phyloP scores from a whole-genome alignment of 2,329 filamentous ascomycete species.

The Didymella sp. region DNA sequence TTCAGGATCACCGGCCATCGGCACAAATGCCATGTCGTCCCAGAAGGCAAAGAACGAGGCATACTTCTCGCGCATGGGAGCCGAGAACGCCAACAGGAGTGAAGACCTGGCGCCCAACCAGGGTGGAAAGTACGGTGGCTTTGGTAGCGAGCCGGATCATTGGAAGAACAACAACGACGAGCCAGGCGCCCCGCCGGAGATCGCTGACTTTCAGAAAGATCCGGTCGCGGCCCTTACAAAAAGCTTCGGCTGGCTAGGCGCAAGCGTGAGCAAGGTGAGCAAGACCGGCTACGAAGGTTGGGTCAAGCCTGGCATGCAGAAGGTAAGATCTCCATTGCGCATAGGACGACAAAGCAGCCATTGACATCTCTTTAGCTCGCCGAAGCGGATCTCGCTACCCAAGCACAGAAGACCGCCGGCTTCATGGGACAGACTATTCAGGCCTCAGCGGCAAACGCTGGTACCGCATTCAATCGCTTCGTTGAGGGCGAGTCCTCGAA shows the following conservation, averaged over 20 bases:
- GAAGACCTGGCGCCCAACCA: conserved; percentile 82
- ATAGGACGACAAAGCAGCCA: background rate
- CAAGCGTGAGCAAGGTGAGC: conserved; percentile 85
- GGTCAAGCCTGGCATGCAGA: conserved; percentile 89
- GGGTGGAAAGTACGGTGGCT: conserved; percentile 90
- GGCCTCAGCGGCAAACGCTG: conserved; percentile 73
- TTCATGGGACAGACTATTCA: conserved; percentile 67
- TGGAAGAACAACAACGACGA: conserved; percentile 50
- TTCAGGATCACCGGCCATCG: conserved; percentile 48
- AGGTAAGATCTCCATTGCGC: conserved; percentile 59
- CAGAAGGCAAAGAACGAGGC: conserved; percentile 76
- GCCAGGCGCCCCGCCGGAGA: conserved; percentile 63
- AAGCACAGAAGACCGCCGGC: conserved; percentile 66
- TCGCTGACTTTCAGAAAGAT: conserved; percentile 92
- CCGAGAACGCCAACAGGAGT: conserved; percentile 78
- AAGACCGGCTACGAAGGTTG: conserved; percentile 90
- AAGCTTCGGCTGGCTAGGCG: conserved; percentile 92
- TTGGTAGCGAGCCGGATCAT: conserved; percentile 77
- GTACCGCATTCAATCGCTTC: conserved; percentile 82
- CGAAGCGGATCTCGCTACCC: conserved; percentile 64
- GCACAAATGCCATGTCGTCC: conserved; percentile 46
- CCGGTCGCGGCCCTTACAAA: conserved; percentile 87
- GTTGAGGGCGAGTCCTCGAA: conserved; percentile 71
- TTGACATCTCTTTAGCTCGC: conserved; percentile 65
- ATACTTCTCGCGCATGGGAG: conserved; percentile 87